These are phyloP conservation scores for Allomyces arbusculus DNA, from an alignment of 192 early-diverging fungal genomes.

Conservation along the genomic window DNA sequence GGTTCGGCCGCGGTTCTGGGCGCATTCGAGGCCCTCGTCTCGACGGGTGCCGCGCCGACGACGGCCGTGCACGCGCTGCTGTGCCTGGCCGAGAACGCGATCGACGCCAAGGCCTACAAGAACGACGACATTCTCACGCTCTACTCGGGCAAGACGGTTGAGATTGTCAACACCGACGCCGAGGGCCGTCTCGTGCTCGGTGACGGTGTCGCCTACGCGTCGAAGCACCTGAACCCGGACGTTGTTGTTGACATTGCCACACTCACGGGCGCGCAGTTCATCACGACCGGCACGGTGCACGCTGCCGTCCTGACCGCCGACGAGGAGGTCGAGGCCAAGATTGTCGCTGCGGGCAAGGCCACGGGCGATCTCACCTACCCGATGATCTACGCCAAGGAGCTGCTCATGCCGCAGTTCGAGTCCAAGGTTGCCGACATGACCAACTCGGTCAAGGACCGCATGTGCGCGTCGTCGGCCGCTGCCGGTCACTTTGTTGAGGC, in stretches of 20 bases:
- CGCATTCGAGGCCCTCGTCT: conserved; percentile 19
- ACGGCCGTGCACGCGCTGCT: conserved; percentile 18
- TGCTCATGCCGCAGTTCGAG: conserved; percentile 9
- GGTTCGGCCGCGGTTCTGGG: conserved; percentile 25
- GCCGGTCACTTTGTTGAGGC: conserved; percentile 28
- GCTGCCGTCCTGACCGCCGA: conserved; percentile 16
- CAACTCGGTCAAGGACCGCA: conserved; percentile 23
- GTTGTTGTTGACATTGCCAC: conserved; percentile 6
- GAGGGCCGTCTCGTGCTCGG: conserved; percentile 20
- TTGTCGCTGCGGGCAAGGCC: conserved; percentile 16
- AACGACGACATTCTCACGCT: conserved; percentile 23
- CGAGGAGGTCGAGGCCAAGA: conserved; percentile 15
- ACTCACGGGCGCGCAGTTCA: conserved; percentile 24
- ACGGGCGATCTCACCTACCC: conserved; percentile 10
- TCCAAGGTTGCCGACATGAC: conserved; percentile 27
- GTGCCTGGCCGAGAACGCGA: conserved; percentile 30
- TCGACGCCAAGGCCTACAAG: conserved; percentile 12
- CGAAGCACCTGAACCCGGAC: conserved; percentile 20
- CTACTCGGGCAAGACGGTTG: conserved; percentile 29
- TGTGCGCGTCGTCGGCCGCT: conserved; percentile 18
- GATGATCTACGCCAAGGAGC: conserved; percentile 14
- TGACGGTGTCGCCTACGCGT: conserved; percentile 28
- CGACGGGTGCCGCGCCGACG: not conserved
- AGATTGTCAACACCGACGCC: conserved; percentile 32
- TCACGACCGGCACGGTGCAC: conserved; percentile 26